phyloP scores from a whole-genome alignment of 768 basidiomycete species.

The Leccinum subgranulosum region DNA sequence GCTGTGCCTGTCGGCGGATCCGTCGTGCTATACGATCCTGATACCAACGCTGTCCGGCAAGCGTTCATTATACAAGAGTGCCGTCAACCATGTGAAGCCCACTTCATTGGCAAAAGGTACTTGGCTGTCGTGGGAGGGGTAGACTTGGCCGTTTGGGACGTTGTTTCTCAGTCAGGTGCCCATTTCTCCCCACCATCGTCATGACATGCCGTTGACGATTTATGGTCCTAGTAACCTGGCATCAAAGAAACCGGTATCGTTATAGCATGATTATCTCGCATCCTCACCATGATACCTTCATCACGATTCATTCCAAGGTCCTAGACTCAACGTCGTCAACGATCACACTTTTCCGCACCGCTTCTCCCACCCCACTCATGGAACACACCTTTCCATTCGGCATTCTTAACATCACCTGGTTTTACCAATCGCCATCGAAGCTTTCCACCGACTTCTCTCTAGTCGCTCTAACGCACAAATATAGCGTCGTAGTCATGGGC shows the following conservation, averaged over 20 bases:
- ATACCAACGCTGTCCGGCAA: constrained; percentile 55
- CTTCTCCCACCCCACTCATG: constrained; percentile 43
- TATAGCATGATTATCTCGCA: constrained; percentile 54
- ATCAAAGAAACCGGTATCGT: constrained; percentile 34
- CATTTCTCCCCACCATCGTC: constrained; percentile 3
- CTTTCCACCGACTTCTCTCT: constrained; percentile 46
- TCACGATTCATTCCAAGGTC: constrained; percentile 44
- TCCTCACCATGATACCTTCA: constrained; percentile 55
- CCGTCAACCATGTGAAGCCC: constrained; percentile 38
- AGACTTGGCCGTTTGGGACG: constrained; percentile 69
- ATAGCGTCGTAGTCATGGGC: constrained; percentile 67
- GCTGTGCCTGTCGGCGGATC: constrained; percentile 66
- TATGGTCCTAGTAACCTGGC: constrained; percentile 56
- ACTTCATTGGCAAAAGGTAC: constrained; percentile 70
- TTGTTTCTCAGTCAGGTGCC: constrained; percentile 58
- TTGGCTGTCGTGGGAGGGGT: constrained; percentile 50
- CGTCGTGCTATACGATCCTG: constrained; percentile 73
- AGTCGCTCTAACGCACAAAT: constrained; percentile 65
- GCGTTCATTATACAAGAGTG: constrained; percentile 60
- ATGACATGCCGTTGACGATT: background rate
- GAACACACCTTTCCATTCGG: constrained; percentile 56
- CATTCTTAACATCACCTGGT: constrained; percentile 49
- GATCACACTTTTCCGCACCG: constrained; percentile 47
- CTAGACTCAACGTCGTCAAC: constrained; percentile 35
- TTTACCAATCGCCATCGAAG: constrained; percentile 31